phyloP scores from a whole-genome alignment of 2,329 filamentous ascomycete species.

The Phoma sp. region DNA sequence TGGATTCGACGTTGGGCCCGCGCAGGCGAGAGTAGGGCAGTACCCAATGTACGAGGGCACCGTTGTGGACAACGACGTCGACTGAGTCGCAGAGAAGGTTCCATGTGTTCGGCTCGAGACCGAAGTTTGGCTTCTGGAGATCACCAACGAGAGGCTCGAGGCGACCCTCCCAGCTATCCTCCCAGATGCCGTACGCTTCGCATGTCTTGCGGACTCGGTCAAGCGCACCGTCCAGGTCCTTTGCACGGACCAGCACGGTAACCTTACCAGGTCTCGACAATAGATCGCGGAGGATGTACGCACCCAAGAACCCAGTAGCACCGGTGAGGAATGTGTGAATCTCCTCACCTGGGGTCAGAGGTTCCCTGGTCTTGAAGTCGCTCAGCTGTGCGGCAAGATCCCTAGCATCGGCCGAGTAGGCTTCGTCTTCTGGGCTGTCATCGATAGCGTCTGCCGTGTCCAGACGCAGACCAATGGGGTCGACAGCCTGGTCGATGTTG shows the following conservation, averaged over 20 bases:
- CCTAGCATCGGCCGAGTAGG: conserved; percentile 62
- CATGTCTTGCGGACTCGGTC: conserved; percentile 72
- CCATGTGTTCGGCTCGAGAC: conserved; percentile 73
- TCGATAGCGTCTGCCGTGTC: conserved; percentile 50
- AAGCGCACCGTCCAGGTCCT: conserved; percentile 66
- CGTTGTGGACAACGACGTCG: conserved; percentile 80
- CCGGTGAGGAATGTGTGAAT: conserved; percentile 82
- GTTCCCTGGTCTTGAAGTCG: conserved; percentile 47
- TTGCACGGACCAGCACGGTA: conserved; percentile 78
- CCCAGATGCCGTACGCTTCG: conserved; percentile 82
- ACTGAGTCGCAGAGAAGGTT: conserved; percentile 68
- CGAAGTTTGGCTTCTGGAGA: conserved; percentile 74
- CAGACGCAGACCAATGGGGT: conserved; percentile 57
- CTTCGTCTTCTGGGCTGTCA: conserved; percentile 58
- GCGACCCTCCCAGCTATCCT: conserved; percentile 69
- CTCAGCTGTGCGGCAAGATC: conserved; percentile 59
- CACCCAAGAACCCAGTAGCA: conserved; percentile 87
- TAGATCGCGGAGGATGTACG: conserved; percentile 79
- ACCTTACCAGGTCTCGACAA: conserved; percentile 71
- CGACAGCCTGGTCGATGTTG: conserved; percentile 59
- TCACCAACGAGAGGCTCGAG: conserved; percentile 76
- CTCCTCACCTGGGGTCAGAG: conserved; percentile 50
- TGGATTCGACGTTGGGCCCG: conserved; percentile 80
- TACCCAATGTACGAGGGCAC: conserved; percentile 77
- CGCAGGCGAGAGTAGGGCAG: conserved; percentile 76